Evolutionary conservation across 129 eudicot genomes (phyloP).

Genomic region (Pulicaria dysenterica): DNA sequence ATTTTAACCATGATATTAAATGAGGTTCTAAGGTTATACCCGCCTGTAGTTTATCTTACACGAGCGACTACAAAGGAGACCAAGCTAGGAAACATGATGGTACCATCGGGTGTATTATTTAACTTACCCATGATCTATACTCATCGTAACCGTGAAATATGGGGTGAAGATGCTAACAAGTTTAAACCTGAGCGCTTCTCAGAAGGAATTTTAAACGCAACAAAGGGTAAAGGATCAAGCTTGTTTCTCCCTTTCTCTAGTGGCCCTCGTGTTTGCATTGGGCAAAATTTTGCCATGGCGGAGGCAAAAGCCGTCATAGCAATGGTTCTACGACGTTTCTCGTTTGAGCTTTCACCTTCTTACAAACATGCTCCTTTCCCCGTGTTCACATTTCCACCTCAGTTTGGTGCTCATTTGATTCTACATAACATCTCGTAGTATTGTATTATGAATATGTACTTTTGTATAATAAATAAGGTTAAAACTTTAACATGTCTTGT

Average conservation of each 20-base stretch:
- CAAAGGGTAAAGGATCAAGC: conserved; percentile 33
- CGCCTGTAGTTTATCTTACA: conserved; percentile 38
- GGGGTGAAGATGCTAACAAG: conserved; percentile 61
- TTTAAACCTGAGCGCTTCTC: conserved; percentile 71
- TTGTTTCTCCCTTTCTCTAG: conserved; percentile 52
- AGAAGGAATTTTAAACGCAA: conserved; percentile 52
- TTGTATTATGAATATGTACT: neutral
- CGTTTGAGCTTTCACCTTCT: conserved; percentile 61
- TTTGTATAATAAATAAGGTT: neutral
- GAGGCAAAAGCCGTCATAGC: conserved; percentile 59
- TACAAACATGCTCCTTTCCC: conserved; percentile 60
- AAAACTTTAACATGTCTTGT: no score
- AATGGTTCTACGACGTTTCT: conserved; percentile 50
- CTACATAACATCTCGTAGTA: conserved; percentile 28
- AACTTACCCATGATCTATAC: conserved; percentile 40
- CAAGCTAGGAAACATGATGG: conserved; percentile 45
- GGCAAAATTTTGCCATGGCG: conserved; percentile 57
- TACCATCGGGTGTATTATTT: conserved; percentile 53
- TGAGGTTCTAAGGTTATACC: conserved; percentile 65
- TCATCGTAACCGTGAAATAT: conserved; percentile 50
- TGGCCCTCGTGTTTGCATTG: conserved; percentile 71
- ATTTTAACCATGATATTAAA: conserved; percentile 49
- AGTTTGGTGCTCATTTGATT: conserved; percentile 55
- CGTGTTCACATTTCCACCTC: conserved; percentile 51
- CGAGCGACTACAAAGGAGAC: conserved; percentile 47